Percentiles rank a stretch among this genome's conserved stretches.
phyloP scores from a whole-genome alignment of 139 green algal genomes.

The Coelastrella sp. region DNA sequence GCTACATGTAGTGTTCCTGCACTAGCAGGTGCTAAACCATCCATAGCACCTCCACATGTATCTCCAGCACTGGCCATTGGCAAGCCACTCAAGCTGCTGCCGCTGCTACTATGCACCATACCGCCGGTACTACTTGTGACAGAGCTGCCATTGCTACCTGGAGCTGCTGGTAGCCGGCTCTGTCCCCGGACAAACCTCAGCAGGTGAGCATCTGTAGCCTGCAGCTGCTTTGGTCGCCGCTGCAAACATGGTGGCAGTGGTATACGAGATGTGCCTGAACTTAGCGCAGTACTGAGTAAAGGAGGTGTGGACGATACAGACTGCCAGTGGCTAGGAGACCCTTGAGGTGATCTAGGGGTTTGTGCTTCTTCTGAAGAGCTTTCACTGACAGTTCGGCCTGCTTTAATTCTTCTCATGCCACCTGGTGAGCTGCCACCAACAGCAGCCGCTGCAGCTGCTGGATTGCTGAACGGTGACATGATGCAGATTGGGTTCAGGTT shows the following conservation, averaged over 20 bases:
- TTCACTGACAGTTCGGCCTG: neutral
- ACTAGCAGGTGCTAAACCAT: neutral
- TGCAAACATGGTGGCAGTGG: constrained; percentile 23
- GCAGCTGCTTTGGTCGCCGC: constrained; percentile 16
- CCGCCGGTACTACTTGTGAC: neutral
- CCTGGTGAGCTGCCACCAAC: neutral
- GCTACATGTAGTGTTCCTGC: no score
- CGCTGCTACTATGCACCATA: neutral
- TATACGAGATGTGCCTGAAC: neutral
- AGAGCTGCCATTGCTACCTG: neutral
- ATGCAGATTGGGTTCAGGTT: constrained; percentile 18
- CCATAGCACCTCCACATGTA: neutral
- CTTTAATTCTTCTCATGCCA: neutral
- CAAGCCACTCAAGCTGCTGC: neutral
- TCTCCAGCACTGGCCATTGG: neutral
- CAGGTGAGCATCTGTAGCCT: neutral
- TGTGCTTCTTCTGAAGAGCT: neutral
- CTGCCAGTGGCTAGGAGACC: neutral
- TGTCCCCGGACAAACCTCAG: neutral
- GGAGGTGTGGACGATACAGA: neutral
- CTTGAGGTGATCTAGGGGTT: neutral
- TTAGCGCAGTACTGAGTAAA: neutral
- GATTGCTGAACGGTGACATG: neutral
- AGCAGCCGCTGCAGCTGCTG: neutral
- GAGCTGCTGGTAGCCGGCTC: neutral